Evolutionary conservation across 2,329 filamentous ascomycete genomes (phyloP).

Genomic region (Biscogniauxia marginata): DNA sequence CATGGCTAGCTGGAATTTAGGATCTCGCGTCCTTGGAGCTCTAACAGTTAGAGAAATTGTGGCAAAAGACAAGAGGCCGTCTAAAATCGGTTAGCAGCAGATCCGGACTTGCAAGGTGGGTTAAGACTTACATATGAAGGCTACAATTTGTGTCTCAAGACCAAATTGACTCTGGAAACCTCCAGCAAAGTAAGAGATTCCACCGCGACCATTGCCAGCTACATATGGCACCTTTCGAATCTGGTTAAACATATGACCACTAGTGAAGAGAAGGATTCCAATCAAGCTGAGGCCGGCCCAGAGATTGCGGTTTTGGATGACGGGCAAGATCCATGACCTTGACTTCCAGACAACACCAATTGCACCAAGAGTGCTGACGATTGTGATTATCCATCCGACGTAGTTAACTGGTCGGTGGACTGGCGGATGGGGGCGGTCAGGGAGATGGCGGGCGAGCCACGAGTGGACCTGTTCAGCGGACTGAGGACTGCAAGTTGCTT

Average conservation of each 20-base stretch:
- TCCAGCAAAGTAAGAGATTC: slow-evolving; percentile 83
- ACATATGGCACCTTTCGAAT: slow-evolving; percentile 96
- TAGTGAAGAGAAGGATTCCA: slow-evolving; percentile 86
- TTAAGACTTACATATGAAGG: slow-evolving; percentile 77
- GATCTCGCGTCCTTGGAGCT: slow-evolving; percentile 81
- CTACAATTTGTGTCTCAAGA: slow-evolving; percentile 92
- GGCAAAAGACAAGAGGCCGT: slow-evolving; percentile 79
- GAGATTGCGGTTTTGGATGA: slow-evolving; percentile 86
- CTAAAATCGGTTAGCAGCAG: slow-evolving; percentile 29
- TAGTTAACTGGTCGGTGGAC: slow-evolving; percentile 87
- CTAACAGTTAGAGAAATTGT: slow-evolving; percentile 89
- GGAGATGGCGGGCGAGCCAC: slow-evolving; percentile 78
- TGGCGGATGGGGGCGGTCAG: slow-evolving; percentile 73
- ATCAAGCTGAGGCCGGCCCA: slow-evolving; percentile 92
- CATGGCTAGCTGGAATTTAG: slow-evolving; percentile 74
- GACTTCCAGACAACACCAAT: slow-evolving; percentile 69
- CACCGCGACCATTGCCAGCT: slow-evolving; percentile 76
- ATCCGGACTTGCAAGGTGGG: not conserved
- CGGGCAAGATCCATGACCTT: slow-evolving; percentile 74
- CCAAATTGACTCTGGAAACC: slow-evolving; percentile 95
- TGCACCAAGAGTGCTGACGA: slow-evolving; percentile 67
- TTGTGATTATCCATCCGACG: slow-evolving; percentile 65
- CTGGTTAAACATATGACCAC: slow-evolving; percentile 99
- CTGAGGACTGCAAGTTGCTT: slow-evolving; percentile 54
- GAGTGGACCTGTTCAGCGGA: slow-evolving; percentile 73